These are phyloP conservation scores for Hysterangium stoloniferum DNA, from an alignment of 768 basidiomycete genomes.

Conservation along the genomic window DNA sequence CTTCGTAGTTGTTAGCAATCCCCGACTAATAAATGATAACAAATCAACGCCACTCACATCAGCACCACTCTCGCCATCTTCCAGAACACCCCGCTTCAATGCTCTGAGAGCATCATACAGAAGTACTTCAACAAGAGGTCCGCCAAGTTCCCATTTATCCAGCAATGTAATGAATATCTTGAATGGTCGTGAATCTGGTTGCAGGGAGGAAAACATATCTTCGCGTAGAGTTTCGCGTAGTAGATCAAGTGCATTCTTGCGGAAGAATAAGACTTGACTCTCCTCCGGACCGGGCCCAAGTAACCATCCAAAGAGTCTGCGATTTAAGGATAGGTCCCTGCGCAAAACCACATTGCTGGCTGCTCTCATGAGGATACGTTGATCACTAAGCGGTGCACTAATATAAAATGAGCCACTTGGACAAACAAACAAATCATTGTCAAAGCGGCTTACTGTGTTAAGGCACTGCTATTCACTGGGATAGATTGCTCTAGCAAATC, in stretches of 20 bases:
- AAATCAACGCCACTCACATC: slow-evolving; percentile 40
- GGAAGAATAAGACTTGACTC: slow-evolving; percentile 72
- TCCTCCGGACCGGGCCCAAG: slow-evolving; percentile 75
- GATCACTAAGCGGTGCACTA: slow-evolving; percentile 55
- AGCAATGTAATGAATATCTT: slow-evolving; percentile 92
- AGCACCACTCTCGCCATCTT: slow-evolving; percentile 44
- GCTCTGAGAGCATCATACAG: slow-evolving; percentile 76
- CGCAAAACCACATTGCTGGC: slow-evolving; percentile 85
- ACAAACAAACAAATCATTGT: background rate
- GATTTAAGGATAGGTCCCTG: slow-evolving; percentile 86
- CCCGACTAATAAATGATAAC: slow-evolving; percentile 4
- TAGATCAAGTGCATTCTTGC: slow-evolving; percentile 61
- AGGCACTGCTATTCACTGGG: slow-evolving; percentile 60
- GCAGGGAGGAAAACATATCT: slow-evolving; percentile 73
- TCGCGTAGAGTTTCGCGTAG: slow-evolving; percentile 64
- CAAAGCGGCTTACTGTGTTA: slow-evolving; percentile 35
- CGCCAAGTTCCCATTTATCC: slow-evolving; percentile 97
- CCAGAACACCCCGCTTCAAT: slow-evolving; percentile 48
- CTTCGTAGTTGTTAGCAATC: slow-evolving; percentile 27
- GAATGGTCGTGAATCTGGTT: slow-evolving; percentile 79
- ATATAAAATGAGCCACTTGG: too few species aligned
- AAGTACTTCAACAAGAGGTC: slow-evolving; percentile 65
- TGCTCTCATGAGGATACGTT: slow-evolving; percentile 76
- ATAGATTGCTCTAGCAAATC: slow-evolving; percentile 78
- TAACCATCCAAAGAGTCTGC: slow-evolving; percentile 90